A percentile compares a stretch with the other conserved stretches of the same genome.
Conservation (phyloP, 2,329 filamentous ascomycete genomes). For the Drechslerella coelobrocha region DNA sequence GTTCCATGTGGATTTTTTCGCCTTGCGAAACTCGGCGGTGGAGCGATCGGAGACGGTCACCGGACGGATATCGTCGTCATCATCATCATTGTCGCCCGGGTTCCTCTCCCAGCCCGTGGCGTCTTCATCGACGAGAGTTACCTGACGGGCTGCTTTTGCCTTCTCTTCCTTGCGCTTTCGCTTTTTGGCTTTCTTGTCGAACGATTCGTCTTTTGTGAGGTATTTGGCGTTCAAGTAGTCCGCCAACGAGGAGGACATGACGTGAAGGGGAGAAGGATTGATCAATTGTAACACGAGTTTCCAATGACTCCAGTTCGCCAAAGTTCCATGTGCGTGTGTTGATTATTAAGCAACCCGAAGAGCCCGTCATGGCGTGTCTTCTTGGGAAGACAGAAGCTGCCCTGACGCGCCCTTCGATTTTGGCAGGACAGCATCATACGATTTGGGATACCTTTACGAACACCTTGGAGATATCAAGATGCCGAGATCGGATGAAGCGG, state of each 20-base stretch:
- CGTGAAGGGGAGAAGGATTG: not conserved
- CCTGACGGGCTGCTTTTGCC: slow-evolving; percentile 59
- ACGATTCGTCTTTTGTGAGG: slow-evolving; percentile 68
- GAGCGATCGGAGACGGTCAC: slow-evolving; percentile 56
- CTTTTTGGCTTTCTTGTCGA: slow-evolving; percentile 67
- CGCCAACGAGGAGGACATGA: slow-evolving; percentile 69
- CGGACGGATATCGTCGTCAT: slow-evolving; percentile 65
- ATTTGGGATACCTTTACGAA: not conserved
- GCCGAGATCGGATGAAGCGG: slow-evolving; percentile 67
- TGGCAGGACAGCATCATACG: too few species aligned
- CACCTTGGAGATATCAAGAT: slow-evolving; percentile 1
- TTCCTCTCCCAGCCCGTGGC: slow-evolving; percentile 64
- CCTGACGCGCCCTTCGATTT: too few species aligned
- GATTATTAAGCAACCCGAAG: not conserved
- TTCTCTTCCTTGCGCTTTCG: slow-evolving; percentile 67
- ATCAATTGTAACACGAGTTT: too few species aligned
- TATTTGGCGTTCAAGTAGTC: slow-evolving; percentile 92
- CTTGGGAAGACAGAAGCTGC: not conserved
- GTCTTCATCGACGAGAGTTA: slow-evolving; percentile 72
- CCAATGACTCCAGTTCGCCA: too few species aligned
- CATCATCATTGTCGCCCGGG: slow-evolving; percentile 61
- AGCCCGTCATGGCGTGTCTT: not conserved
- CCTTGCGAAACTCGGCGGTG: slow-evolving; percentile 60
- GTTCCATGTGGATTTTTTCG: slow-evolving; percentile 42
- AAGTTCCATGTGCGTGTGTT: not conserved